Evolutionary conservation across 2,329 filamentous ascomycete genomes (phyloP), one percentile per base, ranked within the genome.

Genomic region (Capronia coronata): DNA sequence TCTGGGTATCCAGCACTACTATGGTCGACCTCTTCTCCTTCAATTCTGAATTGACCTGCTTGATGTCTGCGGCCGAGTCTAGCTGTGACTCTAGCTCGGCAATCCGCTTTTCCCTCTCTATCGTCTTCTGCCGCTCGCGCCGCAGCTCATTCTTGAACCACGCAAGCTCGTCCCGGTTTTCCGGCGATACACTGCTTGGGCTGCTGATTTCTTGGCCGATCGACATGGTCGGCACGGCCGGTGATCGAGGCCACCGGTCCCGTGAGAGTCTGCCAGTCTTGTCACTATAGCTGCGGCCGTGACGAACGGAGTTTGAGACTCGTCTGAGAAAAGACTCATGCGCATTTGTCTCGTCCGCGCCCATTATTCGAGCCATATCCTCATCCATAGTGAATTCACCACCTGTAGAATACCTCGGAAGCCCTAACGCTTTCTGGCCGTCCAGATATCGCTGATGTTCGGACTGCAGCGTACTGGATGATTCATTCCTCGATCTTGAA

Each of bases 1-100:
- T 88, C 68, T 96, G 88, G 0, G 90, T 91, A 65, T 97, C 91
- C 44, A 97, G 75, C 14, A 94, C 86, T 5, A 91, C 91, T 66
- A 98, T 93, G 0, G 93, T 97, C 62, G 94, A 95, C 51, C 93
- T 79, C 72, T 97, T 97, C 68, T 97, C 90, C 29, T 86, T 77
- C 19, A 97, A 73, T 64, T 90, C 91, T 60, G 85, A 89, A 67
- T 94, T 94, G 23, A 94, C 81, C 60, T 83, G 84, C 68, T 85
- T 85, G 54, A 83, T 80, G 54, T 79, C 78, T 11, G 72, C 74
- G 3, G 77, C 75, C 22, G 74, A 76, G 58, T 81, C 79, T 57
- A 83, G 69, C 70, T 71, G 59, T 59, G 73, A 63, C 68, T 79
- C 72, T 45, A 98, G 79, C 68, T 96, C 90, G 1, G 87, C 82